Evolutionary conservation across 805 yeast genomes (phyloP).

Genomic region (Barnettozyma salicaria): DNA sequence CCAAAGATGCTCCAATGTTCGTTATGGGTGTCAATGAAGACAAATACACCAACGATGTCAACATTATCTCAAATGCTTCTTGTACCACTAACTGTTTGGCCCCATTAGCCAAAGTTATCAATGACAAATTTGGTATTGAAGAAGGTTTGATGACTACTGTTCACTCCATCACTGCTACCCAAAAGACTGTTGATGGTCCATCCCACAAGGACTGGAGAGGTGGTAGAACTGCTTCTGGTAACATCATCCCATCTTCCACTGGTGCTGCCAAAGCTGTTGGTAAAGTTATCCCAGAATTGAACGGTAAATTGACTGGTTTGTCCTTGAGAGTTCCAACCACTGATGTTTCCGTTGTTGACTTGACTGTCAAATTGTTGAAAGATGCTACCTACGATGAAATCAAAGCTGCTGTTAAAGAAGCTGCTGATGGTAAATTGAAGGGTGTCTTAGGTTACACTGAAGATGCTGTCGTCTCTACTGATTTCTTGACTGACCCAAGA

Average conservation of each 20-base stretch:
- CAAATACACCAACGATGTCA: conserved; percentile 49
- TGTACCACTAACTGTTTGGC: conserved; percentile 74
- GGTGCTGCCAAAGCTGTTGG: conserved; percentile 79
- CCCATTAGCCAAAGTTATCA: conserved; percentile 63
- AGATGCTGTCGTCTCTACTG: conserved; percentile 65
- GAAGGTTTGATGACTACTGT: conserved; percentile 76
- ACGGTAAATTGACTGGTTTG: conserved; percentile 71
- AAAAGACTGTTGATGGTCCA: conserved; percentile 72
- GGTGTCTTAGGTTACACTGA: conserved; percentile 67
- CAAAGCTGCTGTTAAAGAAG: conserved; percentile 51
- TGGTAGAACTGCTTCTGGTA: conserved; percentile 72
- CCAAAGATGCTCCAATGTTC: conserved; percentile 67
- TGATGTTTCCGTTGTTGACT: conserved; percentile 68
- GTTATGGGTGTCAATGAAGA: conserved; percentile 66
- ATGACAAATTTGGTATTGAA: conserved; percentile 61
- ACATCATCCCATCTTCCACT: conserved; percentile 70
- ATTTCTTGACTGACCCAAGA: conserved; percentile 56
- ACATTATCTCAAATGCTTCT: conserved; percentile 63
- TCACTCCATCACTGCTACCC: conserved; percentile 67
- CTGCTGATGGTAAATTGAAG: conserved; percentile 53
- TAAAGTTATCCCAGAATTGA: conserved; percentile 64
- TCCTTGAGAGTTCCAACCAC: conserved; percentile 70
- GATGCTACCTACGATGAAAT: conserved; percentile 59
- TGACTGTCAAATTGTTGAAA: conserved; percentile 56
- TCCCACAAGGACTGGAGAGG: conserved; percentile 80